Evolutionary conservation across 2,329 filamentous ascomycete genomes (phyloP), one percentile per base, ranked within the genome.

Genomic region (Colletotrichum spinosum): DNA sequence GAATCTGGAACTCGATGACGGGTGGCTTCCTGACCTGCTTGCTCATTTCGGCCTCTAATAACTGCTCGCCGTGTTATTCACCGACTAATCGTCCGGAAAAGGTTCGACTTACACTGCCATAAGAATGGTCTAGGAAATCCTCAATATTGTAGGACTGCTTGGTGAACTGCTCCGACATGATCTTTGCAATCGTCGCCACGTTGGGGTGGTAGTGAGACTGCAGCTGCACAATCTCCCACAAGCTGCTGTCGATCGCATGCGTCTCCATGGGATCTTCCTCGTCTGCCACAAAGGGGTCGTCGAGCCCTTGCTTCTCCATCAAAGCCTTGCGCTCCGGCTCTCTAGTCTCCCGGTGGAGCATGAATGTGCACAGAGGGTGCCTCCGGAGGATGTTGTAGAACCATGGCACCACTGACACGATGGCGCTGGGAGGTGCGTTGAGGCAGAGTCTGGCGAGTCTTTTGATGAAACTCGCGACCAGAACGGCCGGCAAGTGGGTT

Each of bases 181-280:
- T 97, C 78, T 94, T 96, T 49, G 94, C 91, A 70, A 99, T 89
- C 3, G 94, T 96, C 0, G 95, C 94, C 33, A 99, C 93, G 71
- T 98, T 99, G 12, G 97, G 96, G 75, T 99, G 96, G 78, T 97
- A 98, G 77, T 99, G 97, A 1, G 89, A 90, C 77, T 97, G 93
- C 62, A 98, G 82, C 64, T 93, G 94, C 66, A 97, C 92, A 56
- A 99, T 85, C 77, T 99, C 96, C 97, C 96, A 99, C 8, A 99
- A 80, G 76, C 91, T 94, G 77, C 93, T 97, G 63, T 98, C 94
- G 65, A 99, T 92, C 15, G 97, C 96, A 44, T 85, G 79, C 1
- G 94, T 97, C 76, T 91, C 84, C 85, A 94, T 92, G 0, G 96
- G 97, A 69, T 99, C 93, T 35, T 81, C 73, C 77, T 97, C 93